phyloP scores from a whole-genome alignment of 768 basidiomycete species.

The Tylopilus plumbeoviolaceoides region DNA sequence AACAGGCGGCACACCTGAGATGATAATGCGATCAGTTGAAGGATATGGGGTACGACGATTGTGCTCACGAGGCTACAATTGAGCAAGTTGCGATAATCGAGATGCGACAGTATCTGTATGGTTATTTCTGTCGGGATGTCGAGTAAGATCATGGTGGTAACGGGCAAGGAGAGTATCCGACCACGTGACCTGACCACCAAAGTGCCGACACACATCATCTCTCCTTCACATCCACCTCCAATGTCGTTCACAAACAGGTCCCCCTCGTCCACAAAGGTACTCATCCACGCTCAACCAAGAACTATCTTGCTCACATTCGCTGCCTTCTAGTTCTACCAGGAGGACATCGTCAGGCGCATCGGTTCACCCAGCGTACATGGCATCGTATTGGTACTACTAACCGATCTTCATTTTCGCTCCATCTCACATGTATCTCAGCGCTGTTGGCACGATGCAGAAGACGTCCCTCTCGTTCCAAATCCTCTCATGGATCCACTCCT shows the following conservation, averaged over 20 bases:
- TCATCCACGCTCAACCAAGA: background rate
- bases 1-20: constrained; percentile 35
- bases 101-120: constrained; percentile 17
- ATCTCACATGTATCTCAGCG: constrained; percentile 45
- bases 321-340: constrained; percentile 52
- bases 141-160: constrained; percentile 6
- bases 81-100: constrained; percentile 24
- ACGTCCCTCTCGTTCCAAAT: constrained; percentile 43
- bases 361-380: constrained; percentile 43
- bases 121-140: constrained; percentile 26
- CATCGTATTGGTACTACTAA: constrained; percentile 62
- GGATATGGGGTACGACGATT: background rate
- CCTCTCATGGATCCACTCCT: constrained; percentile 62
- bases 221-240: constrained; percentile 9
- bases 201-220: background rate
- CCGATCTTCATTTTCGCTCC: constrained; percentile 1
- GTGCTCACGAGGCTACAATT: constrained; percentile 26
- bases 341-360: constrained; percentile 58
- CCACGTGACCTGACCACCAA: constrained; percentile 19
- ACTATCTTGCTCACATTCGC: background rate
- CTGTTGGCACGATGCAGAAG: constrained; percentile 88
- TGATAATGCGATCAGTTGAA: background rate
- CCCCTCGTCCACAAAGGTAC: constrained; percentile 34
- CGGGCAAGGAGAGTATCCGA: background rate
- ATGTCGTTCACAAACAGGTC: constrained; percentile 27